Percentiles rank a stretch among this genome's conserved stretches.
These are phyloP conservation scores for Neohortaea acidophila DNA, from an alignment of 495 filamentous ascomycete genomes.

Conservation along the genomic window DNA sequence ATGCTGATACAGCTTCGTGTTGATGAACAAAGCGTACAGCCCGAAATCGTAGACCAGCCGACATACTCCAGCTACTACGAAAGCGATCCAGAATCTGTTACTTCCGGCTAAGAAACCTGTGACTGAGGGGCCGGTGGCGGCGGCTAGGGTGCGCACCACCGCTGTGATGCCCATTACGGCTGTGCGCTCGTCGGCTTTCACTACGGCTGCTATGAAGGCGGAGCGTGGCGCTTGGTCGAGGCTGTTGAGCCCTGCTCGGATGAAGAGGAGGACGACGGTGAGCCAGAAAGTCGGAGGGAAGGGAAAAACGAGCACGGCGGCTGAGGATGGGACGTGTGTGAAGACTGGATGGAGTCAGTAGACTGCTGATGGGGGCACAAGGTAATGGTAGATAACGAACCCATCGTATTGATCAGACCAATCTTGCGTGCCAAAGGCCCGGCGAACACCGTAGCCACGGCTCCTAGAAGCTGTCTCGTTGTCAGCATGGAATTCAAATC, in stretches of 20 bases:
- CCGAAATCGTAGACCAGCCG: slow-evolving; percentile 61
- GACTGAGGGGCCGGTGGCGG: slow-evolving; percentile 43
- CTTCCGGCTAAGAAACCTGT: slow-evolving; percentile 54
- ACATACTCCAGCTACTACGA: slow-evolving; percentile 53
- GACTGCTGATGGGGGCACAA: no score
- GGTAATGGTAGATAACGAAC: no score
- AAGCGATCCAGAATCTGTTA: slow-evolving; percentile 52
- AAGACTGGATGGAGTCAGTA: no score
- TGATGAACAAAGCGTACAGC: slow-evolving; percentile 49
- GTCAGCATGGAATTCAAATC: no score
- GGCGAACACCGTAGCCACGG: slow-evolving; percentile 54
- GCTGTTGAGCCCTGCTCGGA: slow-evolving; percentile 47
- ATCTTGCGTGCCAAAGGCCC: slow-evolving; percentile 61
- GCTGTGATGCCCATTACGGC: slow-evolving; percentile 35
- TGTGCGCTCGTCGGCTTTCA: slow-evolving; percentile 59
- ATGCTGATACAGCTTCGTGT: slow-evolving; percentile 15
- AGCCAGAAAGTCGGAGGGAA: slow-evolving; percentile 43
- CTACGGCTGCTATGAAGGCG: slow-evolving; percentile 60
- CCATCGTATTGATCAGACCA: slow-evolving; percentile 75
- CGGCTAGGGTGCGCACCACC: slow-evolving; percentile 24
- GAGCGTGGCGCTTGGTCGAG: slow-evolving; percentile 76
- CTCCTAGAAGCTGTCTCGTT: no score
- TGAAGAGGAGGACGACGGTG: slow-evolving; percentile 45
- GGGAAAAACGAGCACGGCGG: slow-evolving; percentile 56
- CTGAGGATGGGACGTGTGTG: slow-evolving; percentile 62